phyloP scores from a whole-genome alignment of 495 filamentous ascomycete species.

The Hypoxylon trugodes region DNA sequence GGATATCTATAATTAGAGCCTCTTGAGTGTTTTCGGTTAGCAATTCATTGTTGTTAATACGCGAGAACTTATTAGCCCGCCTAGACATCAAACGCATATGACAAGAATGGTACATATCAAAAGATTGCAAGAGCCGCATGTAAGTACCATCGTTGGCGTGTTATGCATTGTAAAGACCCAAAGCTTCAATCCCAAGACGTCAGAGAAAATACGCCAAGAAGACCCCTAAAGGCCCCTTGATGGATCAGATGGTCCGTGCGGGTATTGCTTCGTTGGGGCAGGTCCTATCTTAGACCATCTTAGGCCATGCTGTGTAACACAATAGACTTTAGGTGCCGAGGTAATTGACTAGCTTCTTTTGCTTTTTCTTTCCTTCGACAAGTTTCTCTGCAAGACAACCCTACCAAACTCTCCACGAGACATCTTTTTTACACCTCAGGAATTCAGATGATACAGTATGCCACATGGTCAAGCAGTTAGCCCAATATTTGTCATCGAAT shows the following conservation, averaged over 20 bases:
- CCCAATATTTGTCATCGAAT: conserved; percentile 6
- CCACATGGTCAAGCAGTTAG: background rate
- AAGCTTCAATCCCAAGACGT: conserved; percentile 41
- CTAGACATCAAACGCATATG: background rate
- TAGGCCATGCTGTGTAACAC: too few relatives aligned
- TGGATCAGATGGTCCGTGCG: conserved; percentile 20
- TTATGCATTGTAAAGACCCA: conserved; percentile 23
- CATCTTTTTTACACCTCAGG: background rate
- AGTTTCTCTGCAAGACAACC: too few relatives aligned
- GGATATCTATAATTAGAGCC: conserved; percentile 31
- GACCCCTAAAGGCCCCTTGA: conserved; percentile 35
- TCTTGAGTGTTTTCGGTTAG: conserved; percentile 10
- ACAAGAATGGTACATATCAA: conserved; percentile 2
- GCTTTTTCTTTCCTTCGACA: too few relatives aligned
- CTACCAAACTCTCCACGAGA: background rate
- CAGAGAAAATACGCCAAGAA: conserved; percentile 37
- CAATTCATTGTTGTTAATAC: conserved; percentile 1
- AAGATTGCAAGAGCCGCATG: conserved; percentile 31
- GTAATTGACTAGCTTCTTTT: too few relatives aligned
- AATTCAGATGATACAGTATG: conserved; percentile 1
- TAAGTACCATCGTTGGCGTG: conserved; percentile 1
- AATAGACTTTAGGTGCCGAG: too few relatives aligned
- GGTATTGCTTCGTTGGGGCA: background rate
- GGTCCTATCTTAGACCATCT: too few relatives aligned
- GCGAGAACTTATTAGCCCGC: background rate